A percentile compares a stretch with the other conserved stretches of the same genome.
Evolutionary conservation across 2,329 filamentous ascomycete genomes (phyloP).

Genomic region (Hypoxylon sp.): DNA sequence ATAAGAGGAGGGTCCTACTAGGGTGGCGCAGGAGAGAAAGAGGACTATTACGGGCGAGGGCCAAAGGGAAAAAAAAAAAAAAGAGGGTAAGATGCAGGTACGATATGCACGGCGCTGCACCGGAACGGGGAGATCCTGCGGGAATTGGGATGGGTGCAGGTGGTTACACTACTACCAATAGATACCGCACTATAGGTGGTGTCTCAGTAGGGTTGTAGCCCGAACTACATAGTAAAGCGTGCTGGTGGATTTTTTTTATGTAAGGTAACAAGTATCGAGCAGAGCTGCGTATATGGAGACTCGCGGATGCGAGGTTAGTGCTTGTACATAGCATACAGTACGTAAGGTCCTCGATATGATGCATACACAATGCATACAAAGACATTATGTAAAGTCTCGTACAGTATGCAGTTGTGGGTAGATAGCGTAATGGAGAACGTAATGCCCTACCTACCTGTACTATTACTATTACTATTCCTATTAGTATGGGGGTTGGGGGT

Average conservation of each 20-base stretch:
- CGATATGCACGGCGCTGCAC: slow-evolving; percentile 1
- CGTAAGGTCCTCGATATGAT: slow-evolving; percentile 1
- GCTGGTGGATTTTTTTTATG: slow-evolving; percentile 24
- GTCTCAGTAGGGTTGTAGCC: slow-evolving; percentile 2
- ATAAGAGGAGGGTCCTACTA: not conserved
- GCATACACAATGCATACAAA: slow-evolving; percentile 2
- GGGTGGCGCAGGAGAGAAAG: not conserved
- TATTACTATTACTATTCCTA: not conserved
- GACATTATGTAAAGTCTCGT: not conserved
- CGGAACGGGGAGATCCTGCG: slow-evolving; percentile 39
- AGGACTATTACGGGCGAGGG: not conserved
- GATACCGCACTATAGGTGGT: slow-evolving; percentile 5
- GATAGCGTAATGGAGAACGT: slow-evolving; percentile 5
- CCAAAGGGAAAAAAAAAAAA: not conserved
- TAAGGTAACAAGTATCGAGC: slow-evolving; percentile 1
- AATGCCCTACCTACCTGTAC: slow-evolving; percentile 1
- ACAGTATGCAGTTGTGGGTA: slow-evolving; percentile 9
- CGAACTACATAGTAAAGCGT: not conserved
- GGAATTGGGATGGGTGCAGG: slow-evolving; percentile 26
- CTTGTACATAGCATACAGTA: slow-evolving; percentile 13
- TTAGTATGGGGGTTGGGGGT: slow-evolving; percentile 13
- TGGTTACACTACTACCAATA: not conserved
- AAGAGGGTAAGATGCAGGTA: slow-evolving; percentile 26
- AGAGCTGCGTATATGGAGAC: not conserved
- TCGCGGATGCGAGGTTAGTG: slow-evolving; percentile 20